Evolutionary conservation across 2,329 filamentous ascomycete species (phyloP).

Genomic region (Phaeophleospora eucalypticola): DNA sequence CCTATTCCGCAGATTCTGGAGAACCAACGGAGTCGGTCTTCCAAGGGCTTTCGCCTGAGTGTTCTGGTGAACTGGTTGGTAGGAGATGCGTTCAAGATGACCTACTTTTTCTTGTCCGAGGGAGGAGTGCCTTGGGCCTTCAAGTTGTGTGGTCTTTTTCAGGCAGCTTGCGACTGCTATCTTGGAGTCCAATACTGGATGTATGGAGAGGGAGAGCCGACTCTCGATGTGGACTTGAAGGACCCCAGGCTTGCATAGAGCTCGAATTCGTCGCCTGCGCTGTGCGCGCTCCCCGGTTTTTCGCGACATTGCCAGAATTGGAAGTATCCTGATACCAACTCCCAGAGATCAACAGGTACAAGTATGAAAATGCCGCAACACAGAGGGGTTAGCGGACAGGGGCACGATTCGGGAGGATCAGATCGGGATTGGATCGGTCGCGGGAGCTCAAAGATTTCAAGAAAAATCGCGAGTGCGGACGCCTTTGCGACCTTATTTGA

Average conservation of each 20-base stretch:
- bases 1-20: conserved; percentile 73
- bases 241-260: conserved; percentile 24
- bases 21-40: conserved; percentile 65
- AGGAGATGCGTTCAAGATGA: conserved; percentile 80
- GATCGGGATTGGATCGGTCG: no score
- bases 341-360: no score
- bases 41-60: conserved; percentile 72
- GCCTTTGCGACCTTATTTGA: no score
- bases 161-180: conserved; percentile 70
- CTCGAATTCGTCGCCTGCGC: background rate
- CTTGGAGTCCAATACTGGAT: conserved; percentile 70
- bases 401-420: no score
- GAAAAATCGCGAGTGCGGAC: no score
- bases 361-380: no score
- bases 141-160: conserved; percentile 77
- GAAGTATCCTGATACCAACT: no score
- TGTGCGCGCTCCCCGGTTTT: no score
- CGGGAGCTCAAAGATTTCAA: no score
- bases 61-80: conserved; percentile 74
- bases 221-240: conserved; percentile 21
- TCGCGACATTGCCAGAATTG: no score
- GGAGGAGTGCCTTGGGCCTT: conserved; percentile 69
- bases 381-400: no score
- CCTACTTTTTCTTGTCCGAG: conserved; percentile 69
- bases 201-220: conserved; percentile 53